Evolutionary conservation across 176 grass and related monocot genomes (phyloP).

Genomic region (Poa annua): DNA sequence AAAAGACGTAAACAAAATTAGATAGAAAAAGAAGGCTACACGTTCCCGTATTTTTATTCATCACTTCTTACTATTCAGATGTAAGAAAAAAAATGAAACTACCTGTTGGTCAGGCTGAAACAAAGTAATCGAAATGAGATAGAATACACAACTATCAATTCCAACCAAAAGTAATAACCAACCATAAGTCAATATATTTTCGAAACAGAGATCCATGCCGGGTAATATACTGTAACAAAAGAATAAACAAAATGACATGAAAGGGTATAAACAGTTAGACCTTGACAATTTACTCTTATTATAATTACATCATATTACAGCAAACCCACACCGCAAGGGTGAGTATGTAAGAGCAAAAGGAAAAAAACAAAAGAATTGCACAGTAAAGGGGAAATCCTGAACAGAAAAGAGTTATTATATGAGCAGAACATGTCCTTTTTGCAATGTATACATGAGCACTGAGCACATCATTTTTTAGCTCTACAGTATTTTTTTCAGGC

Average conservation of each 20-base stretch:
- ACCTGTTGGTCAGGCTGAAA: no score
- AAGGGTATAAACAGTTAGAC: background rate
- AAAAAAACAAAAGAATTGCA: background rate
- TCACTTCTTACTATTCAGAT: no score
- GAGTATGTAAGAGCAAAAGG: background rate
- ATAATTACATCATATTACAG: constrained; percentile 46
- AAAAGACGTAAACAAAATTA: no score
- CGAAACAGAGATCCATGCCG: no score
- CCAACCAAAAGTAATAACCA: no score
- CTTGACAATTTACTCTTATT: background rate
- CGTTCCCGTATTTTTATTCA: no score
- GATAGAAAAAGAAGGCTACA: no score
- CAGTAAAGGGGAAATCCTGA: background rate
- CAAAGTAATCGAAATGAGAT: no score
- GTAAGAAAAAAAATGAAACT: no score
- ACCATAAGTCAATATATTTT: no score
- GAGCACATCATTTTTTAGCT: background rate
- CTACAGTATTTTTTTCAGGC: background rate
- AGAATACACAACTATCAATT: no score
- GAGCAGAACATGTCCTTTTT: constrained; percentile 14
- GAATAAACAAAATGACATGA: background rate
- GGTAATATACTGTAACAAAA: background rate
- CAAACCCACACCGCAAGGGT: background rate
- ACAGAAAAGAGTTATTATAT: constrained; percentile 7
- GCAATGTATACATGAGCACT: constrained; percentile 28